These are phyloP conservation scores for Nadsonia starkeyi-henricii DNA, from an alignment of 1,139 yeast genomes.

Conservation along the genomic window DNA sequence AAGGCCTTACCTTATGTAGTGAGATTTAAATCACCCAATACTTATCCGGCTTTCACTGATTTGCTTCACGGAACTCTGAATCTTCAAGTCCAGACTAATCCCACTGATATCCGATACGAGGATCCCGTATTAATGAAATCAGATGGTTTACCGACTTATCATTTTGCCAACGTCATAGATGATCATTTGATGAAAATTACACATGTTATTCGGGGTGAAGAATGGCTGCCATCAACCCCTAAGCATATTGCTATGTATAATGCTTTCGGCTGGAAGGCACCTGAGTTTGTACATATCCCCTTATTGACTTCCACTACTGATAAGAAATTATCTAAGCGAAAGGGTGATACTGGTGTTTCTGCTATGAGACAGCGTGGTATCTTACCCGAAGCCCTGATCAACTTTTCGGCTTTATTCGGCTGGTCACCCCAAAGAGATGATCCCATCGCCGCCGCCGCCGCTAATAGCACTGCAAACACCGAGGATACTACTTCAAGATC, in stretches of 20 bases:
- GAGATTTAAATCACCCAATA: conserved; percentile 46
- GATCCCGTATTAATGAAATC: conserved; percentile 83
- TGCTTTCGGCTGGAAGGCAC: conserved; percentile 81
- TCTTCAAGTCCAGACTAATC: conserved; percentile 68
- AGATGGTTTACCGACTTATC: conserved; percentile 91
- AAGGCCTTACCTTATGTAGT: conserved; percentile 13
- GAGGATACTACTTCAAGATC: conserved; percentile 35
- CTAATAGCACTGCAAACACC: conserved; percentile 6
- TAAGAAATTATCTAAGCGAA: conserved; percentile 74
- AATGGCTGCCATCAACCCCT: conserved; percentile 94
- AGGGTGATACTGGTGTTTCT: conserved; percentile 64
- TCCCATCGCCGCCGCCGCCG: conserved; percentile 28
- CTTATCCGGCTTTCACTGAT: conserved; percentile 55
- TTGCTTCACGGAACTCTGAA: conserved; percentile 62
- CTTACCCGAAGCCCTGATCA: conserved; percentile 74
- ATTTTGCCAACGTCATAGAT: conserved; percentile 89
- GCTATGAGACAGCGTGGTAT: conserved; percentile 45
- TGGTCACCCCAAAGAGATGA: conserved; percentile 51
- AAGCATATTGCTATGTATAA: conserved; percentile 77
- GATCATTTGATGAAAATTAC: conserved; percentile 87
- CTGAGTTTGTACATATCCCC: conserved; percentile 80
- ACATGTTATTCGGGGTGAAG: conserved; percentile 93
- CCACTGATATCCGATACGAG: conserved; percentile 59
- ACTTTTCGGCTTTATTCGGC: conserved; percentile 82
- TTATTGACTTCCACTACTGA: conserved; percentile 59